These are phyloP conservation scores for Isochrysis galbana DNA, from an alignment of 78 protist genomes.

Conservation along the genomic window DNA sequence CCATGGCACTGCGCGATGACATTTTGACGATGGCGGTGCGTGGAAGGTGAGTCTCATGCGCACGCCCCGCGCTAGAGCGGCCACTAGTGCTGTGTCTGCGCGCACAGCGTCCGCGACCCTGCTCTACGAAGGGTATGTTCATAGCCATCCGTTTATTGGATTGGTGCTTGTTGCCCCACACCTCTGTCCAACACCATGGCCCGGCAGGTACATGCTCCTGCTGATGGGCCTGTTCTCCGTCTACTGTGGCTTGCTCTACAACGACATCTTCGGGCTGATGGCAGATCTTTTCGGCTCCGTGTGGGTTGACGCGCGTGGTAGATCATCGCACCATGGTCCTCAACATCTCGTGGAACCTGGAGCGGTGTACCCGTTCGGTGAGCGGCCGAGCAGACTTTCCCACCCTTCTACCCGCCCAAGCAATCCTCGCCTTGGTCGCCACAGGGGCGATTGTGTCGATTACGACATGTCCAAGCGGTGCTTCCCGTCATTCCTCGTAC, in stretches of 20 bases:
- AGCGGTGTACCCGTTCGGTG: neutral
- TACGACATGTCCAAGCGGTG: no score
- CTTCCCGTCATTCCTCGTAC: no score
- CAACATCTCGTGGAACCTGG: neutral
- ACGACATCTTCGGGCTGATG: constrained; percentile 86
- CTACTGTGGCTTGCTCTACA: constrained; percentile 96
- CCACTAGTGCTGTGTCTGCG: no score
- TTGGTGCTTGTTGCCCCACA: no score
- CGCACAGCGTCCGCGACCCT: no score
- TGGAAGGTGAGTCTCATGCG: no score
- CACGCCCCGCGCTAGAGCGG: no score
- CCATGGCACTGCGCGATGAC: neutral
- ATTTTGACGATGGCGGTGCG: neutral
- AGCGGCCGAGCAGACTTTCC: no score
- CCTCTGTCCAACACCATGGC: neutral
- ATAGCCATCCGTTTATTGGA: no score
- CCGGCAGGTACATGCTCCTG: constrained; percentile 96
- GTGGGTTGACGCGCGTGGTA: neutral
- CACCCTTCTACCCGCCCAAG: no score
- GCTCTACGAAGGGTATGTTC: no score
- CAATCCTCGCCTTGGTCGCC: neutral
- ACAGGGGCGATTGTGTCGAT: no score
- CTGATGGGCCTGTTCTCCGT: constrained; percentile 88
- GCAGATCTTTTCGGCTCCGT: constrained; percentile 31
- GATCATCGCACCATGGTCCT: neutral